These are phyloP conservation scores for Crithidia fasciculata DNA, from an alignment of 208 protist species.

Conservation along the genomic window DNA sequence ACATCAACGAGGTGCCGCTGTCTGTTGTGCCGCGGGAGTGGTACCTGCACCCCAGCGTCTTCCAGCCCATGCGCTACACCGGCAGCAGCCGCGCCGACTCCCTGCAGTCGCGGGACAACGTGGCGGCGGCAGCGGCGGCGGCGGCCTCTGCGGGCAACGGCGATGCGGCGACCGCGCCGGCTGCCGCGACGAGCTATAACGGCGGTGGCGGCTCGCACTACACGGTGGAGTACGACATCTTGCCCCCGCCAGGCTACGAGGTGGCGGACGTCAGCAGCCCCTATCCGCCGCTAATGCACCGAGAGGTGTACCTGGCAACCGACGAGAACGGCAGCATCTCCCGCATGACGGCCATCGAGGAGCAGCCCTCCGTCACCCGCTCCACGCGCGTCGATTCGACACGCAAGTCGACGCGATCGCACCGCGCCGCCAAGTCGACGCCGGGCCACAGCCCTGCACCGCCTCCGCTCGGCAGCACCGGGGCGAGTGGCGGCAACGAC, in stretches of 20 bases:
- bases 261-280: not conserved
- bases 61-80: constrained; percentile 61
- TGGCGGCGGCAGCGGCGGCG: not conserved
- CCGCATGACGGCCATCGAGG: constrained; percentile 30
- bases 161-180: not conserved
- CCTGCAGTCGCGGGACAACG: constrained; percentile 2
- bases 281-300: constrained; percentile 15
- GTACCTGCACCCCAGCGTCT: constrained; percentile 75
- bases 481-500: constrained; percentile 11
- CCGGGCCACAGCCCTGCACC: constrained; percentile 3
- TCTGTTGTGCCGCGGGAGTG: constrained; percentile 78
- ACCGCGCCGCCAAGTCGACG: constrained; percentile 12
- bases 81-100: constrained; percentile 3
- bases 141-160: no score
- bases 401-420: constrained; percentile 10
- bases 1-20: constrained; percentile 57
- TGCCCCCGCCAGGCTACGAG: constrained; percentile 24
- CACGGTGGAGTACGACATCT: constrained; percentile 18
- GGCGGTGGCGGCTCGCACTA: constrained; percentile 8
- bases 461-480: constrained; percentile 9
- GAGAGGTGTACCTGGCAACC: constrained; percentile 9
- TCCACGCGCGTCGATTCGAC: constrained; percentile 12
- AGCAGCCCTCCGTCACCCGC: constrained; percentile 12
- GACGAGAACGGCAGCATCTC: constrained; percentile 33
- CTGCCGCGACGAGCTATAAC: not conserved